Evolutionary conservation across 2,329 filamentous ascomycete species (phyloP).

Genomic region (Microcera coccophila): DNA sequence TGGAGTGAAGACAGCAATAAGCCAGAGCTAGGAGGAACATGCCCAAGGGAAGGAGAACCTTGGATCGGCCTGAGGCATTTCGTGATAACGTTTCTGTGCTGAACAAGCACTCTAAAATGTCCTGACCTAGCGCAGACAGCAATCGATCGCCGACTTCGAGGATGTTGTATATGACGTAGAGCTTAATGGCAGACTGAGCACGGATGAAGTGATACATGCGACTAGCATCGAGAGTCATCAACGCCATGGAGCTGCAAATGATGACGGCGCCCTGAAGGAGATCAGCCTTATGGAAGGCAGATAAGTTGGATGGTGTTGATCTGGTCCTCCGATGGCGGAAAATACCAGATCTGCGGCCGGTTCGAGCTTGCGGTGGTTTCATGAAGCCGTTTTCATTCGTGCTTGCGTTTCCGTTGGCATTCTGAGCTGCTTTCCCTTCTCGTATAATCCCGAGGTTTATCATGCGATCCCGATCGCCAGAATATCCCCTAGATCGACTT

Average conservation of each 20-base stretch:
- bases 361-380: conserved; percentile 14
- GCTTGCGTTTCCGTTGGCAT: conserved; percentile 3
- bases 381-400: conserved; percentile 13
- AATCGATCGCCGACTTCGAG: conserved; percentile 89
- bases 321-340: conserved; percentile 69
- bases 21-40: conserved; percentile 83
- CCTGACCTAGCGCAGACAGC: conserved; percentile 86
- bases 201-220: conserved; percentile 98
- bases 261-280: conserved; percentile 87
- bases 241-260: conserved; percentile 73
- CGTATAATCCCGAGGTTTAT: background rate
- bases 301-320: conserved; percentile 78
- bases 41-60: conserved; percentile 80
- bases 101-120: conserved; percentile 93
- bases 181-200: conserved; percentile 92
- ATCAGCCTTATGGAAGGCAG: conserved; percentile 90
- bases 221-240: conserved; percentile 91
- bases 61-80: conserved; percentile 82
- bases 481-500: conserved; percentile 33
- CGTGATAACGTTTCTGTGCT: conserved; percentile 88
- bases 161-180: conserved; percentile 98
- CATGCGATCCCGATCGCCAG: conserved; percentile 10
- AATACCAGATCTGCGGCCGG: conserved; percentile 29
- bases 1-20: conserved; percentile 85
- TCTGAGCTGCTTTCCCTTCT: conserved; percentile 8